These are phyloP conservation scores for Zasmidium cellare DNA, from an alignment of 2,329 filamentous ascomycete genomes.

Conservation along the genomic window DNA sequence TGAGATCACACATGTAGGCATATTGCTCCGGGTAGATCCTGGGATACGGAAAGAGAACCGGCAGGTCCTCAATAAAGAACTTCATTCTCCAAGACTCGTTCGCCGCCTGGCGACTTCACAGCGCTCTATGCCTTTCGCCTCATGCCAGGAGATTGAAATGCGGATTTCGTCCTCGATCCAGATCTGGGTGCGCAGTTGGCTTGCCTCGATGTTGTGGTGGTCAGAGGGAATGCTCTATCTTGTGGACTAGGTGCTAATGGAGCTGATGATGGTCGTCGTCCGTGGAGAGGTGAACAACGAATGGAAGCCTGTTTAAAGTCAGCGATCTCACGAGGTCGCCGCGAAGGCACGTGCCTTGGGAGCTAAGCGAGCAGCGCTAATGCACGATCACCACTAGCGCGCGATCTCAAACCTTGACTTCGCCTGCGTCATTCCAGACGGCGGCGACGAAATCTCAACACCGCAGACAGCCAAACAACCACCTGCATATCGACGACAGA, in stretches of 20 bases:
- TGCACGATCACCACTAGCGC: neutral
- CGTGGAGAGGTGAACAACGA: neutral
- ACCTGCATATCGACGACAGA: neutral
- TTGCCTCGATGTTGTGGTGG: neutral
- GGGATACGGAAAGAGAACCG: conserved; percentile 72
- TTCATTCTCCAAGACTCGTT: conserved; percentile 58
- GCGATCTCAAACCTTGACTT: neutral
- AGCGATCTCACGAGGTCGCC: neutral
- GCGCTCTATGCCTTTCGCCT: neutral
- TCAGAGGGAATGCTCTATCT: too few species aligned
- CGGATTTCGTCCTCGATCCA: neutral
- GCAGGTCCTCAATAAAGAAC: conserved; percentile 76
- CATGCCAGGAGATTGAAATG: neutral
- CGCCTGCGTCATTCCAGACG: neutral
- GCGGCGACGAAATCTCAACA: neutral
- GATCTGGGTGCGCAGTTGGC: neutral
- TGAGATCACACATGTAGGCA: conserved; percentile 83
- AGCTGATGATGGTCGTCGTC: neutral
- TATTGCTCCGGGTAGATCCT: conserved; percentile 74
- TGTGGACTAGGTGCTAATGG: too few species aligned
- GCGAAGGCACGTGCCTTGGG: neutral
- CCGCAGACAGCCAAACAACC: neutral
- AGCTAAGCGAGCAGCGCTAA: neutral
- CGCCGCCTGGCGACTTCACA: neutral
- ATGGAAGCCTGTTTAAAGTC: neutral